A percentile compares a stretch with the other conserved stretches of the same genome.
These are phyloP conservation scores for Podospora pseudopauciseta DNA, from an alignment of 495 filamentous ascomycete genomes.

Conservation along the genomic window DNA sequence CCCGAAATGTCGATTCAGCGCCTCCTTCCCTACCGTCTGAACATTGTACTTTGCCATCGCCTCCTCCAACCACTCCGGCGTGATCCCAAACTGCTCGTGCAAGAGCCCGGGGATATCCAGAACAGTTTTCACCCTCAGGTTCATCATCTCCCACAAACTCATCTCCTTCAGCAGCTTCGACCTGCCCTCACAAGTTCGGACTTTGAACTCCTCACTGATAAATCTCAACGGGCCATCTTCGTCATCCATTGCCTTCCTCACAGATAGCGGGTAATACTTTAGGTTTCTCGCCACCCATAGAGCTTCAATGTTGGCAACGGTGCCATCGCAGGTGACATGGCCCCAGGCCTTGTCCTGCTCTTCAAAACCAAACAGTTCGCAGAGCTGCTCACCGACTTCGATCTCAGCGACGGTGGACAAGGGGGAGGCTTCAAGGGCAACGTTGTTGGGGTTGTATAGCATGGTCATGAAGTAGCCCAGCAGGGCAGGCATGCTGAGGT, in stretches of 20 bases:
- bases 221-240: slow-evolving; percentile 30
- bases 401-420: slow-evolving; percentile 41
- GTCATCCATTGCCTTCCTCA: slow-evolving; percentile 37
- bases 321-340: slow-evolving; percentile 44
- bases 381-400: slow-evolving; percentile 43
- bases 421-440: slow-evolving; percentile 44
- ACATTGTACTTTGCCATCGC: slow-evolving; percentile 39
- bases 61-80: slow-evolving; percentile 29
- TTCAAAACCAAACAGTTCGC: slow-evolving; percentile 44
- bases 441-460: slow-evolving; percentile 51
- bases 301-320: slow-evolving; percentile 48
- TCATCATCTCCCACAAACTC: slow-evolving; percentile 48
- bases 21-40: slow-evolving; percentile 40
- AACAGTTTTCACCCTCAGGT: slow-evolving; percentile 37
- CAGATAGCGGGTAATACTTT: slow-evolving; percentile 47
- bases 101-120: slow-evolving; percentile 41
- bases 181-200: slow-evolving; percentile 34
- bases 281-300: slow-evolving; percentile 45
- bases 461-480: slow-evolving; percentile 48
- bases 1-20: slow-evolving; percentile 31
- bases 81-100: slow-evolving; percentile 37
- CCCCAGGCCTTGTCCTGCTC: slow-evolving; percentile 36
- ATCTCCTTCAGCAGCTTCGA: slow-evolving; percentile 37
- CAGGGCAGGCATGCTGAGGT: slow-evolving; percentile 28
- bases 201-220: slow-evolving; percentile 33